These are phyloP conservation scores for Hygrocybe punicea DNA, from an alignment of 768 basidiomycete genomes.

Conservation along the genomic window DNA sequence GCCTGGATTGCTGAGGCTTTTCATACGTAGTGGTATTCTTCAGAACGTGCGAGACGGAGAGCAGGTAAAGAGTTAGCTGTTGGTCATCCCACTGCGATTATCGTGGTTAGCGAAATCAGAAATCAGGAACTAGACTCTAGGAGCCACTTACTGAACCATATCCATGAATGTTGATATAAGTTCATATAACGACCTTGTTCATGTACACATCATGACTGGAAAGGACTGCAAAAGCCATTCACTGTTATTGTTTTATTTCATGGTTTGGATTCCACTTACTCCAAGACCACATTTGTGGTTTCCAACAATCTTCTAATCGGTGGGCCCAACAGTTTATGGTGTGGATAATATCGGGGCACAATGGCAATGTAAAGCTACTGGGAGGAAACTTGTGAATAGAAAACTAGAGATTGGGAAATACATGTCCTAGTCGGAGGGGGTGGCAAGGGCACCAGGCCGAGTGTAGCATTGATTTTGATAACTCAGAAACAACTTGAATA, in stretches of 20 bases:
- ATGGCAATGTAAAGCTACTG: slow-evolving; percentile 23
- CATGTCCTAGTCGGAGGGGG: background rate
- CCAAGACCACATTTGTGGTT: slow-evolving; percentile 50
- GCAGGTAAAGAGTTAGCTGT: slow-evolving; percentile 76
- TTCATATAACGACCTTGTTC: slow-evolving; percentile 66
- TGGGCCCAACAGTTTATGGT: slow-evolving; percentile 60
- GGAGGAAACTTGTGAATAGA: background rate
- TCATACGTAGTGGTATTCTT: slow-evolving; percentile 71
- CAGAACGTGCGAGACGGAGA: slow-evolving; percentile 69
- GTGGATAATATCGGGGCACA: slow-evolving; percentile 41
- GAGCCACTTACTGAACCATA: slow-evolving; percentile 57
- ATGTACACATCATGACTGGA: slow-evolving; percentile 51
- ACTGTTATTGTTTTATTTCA: no score
- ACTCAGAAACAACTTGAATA: no score
- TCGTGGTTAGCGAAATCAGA: background rate
- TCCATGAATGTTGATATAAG: slow-evolving; percentile 63
- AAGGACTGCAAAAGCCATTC: slow-evolving; percentile 39
- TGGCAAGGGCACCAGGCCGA: background rate
- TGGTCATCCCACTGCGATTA: slow-evolving; percentile 66
- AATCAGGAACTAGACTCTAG: background rate
- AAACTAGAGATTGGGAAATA: background rate
- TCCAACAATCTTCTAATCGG: slow-evolving; percentile 47
- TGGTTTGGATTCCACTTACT: no score
- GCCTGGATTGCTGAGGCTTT: slow-evolving; percentile 79
- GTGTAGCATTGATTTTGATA: no score